A percentile compares a stretch with the other conserved stretches of the same genome.
phyloP scores from a whole-genome alignment of 768 basidiomycete genomes.

The Lactarius hengduanensis region DNA sequence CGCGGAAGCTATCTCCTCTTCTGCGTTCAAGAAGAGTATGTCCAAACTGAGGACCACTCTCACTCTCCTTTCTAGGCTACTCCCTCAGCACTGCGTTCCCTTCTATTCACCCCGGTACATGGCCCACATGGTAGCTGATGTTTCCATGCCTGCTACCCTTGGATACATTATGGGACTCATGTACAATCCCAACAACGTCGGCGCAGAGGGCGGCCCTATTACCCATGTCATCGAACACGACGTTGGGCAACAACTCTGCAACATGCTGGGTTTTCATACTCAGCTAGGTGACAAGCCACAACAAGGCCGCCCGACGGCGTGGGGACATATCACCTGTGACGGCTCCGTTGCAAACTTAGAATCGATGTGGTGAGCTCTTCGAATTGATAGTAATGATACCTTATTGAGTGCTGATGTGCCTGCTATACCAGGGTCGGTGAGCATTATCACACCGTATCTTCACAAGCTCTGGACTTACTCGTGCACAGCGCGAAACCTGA shows the following conservation, averaged over 20 bases:
- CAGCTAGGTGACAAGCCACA: slow-evolving; percentile 6
- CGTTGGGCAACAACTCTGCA: slow-evolving; percentile 42
- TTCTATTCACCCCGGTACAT: slow-evolving; percentile 43
- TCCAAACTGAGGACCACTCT: slow-evolving; percentile 30
- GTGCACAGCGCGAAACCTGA: slow-evolving; percentile 44
- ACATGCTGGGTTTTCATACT: slow-evolving; percentile 41
- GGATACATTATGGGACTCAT: slow-evolving; percentile 33
- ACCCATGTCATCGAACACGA: slow-evolving; percentile 41
- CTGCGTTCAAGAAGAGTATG: slow-evolving; percentile 30
- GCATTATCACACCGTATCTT: slow-evolving; percentile 5
- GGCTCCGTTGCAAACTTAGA: slow-evolving; percentile 49
- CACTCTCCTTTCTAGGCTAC: slow-evolving; percentile 26
- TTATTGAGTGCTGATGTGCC: slow-evolving; percentile 7
- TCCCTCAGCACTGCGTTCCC: slow-evolving; percentile 38
- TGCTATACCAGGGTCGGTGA: slow-evolving; percentile 18
- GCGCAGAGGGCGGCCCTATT: slow-evolving; percentile 42
- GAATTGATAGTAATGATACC: neutral
- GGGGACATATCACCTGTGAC: slow-evolving; percentile 47
- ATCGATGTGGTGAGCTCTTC: slow-evolving; percentile 42
- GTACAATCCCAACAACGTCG: slow-evolving; percentile 47
- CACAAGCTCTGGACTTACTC: slow-evolving; percentile 4
- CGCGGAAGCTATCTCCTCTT: slow-evolving; percentile 25
- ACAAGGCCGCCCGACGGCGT: slow-evolving; percentile 27
- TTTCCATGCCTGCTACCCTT: slow-evolving; percentile 33
- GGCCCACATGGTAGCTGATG: slow-evolving; percentile 43